phyloP scores from a whole-genome alignment of 768 basidiomycete genomes.

The Phylloporus arenicola region DNA sequence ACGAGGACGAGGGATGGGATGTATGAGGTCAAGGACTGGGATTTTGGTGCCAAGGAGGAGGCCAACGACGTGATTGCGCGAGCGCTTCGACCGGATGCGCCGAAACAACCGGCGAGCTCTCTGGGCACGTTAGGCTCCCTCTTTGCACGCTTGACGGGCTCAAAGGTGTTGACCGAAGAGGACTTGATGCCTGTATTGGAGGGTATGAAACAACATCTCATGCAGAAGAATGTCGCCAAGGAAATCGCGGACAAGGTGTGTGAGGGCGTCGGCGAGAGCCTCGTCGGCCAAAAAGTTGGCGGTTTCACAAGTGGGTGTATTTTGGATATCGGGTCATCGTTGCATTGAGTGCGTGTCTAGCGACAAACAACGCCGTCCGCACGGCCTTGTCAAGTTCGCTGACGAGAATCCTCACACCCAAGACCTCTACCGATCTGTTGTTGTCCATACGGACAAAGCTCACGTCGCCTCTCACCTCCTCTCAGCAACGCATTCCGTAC shows the following conservation, averaged over 20 bases:
- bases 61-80: constrained; percentile 53
- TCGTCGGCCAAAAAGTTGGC: constrained; percentile 88
- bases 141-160: constrained; percentile 81
- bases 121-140: constrained; percentile 68
- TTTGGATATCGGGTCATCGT: background rate
- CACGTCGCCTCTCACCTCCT: constrained; percentile 64
- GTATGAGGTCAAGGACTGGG: constrained; percentile 82
- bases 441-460: constrained; percentile 89
- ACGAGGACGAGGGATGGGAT: constrained; percentile 66
- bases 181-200: constrained; percentile 86
- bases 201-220: constrained; percentile 95
- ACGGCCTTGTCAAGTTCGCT: constrained; percentile 78
- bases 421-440: constrained; percentile 93
- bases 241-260: constrained; percentile 94
- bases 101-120: constrained; percentile 38
- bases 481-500: constrained; percentile 80
- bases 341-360: constrained; percentile 36
- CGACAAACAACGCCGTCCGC: constrained; percentile 79
- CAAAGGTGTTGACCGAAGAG: constrained; percentile 72
- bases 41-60: constrained; percentile 49
- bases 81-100: constrained; percentile 45
- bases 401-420: constrained; percentile 92
- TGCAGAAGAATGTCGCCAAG: constrained; percentile 98
- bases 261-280: constrained; percentile 84
- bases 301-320: constrained; percentile 73